Evolutionary conservation across 345 rosid genomes (phyloP), one percentile per base, ranked within the genome.

Genomic region (Pugionium cornutum): DNA sequence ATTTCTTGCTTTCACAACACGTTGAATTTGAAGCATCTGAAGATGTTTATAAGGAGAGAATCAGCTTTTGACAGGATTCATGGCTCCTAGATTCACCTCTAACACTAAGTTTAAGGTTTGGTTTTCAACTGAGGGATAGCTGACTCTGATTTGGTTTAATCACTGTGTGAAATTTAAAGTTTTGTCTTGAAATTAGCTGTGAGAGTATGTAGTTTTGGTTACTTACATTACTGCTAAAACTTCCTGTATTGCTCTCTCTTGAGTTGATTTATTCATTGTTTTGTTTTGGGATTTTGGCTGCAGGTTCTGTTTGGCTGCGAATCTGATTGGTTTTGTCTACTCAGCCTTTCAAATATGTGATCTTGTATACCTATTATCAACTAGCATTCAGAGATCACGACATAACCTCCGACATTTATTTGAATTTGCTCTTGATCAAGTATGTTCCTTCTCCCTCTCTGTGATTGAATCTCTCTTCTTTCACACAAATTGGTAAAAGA

Each of bases 341-440:
- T 89, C 86, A 18, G 92, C 83, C 18, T 58, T 87, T 50, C 91
- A 86, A 75, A 83, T 79, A 29, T 84, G 40, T 62, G 91, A 82
- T 75, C 71, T 87, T 35, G 76, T 81, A 30, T 83, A 73, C 56
- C 69, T 74, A 25, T 78, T 88, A 78, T 73, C 79, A 33, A 73
- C 84, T 39, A 77, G 86, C 30, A 80, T 83, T 34, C 69, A 68
- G 40, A 45, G 71, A n/a, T 60, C 68, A 46, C 62, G 55, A 67
- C 71, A 69, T 53, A 77, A 51, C 70, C 73, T 84, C 70, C 88
- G 91, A 53, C 70, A 69, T 59, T 80, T 75, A 73, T 67, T 89
- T 40, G 91, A 89, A 78, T 89, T 89, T 72, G 77, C 72, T 40
- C 32, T 84, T 58, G 95, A 92, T 79, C 97, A 92, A 91, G 98